Conservation (phyloP, 768 basidiomycete species). For the Phylloporus sp. region DNA sequence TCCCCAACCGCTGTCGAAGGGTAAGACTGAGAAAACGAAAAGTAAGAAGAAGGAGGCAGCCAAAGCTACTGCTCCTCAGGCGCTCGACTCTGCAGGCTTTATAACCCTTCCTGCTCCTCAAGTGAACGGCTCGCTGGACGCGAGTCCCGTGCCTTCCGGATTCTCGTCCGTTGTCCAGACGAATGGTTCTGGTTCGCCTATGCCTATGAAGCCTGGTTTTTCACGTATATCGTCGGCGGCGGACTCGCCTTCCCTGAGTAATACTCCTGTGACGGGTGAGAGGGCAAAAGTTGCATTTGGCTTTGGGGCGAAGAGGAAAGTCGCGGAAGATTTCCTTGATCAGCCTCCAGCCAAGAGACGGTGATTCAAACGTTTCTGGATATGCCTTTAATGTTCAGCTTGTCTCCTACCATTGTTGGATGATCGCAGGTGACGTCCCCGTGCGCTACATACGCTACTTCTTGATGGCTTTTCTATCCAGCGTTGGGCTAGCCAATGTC, state of each 20-base stretch:
- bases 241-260: conserved; percentile 43
- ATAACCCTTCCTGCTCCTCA: conserved; percentile 66
- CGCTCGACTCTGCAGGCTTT: conserved; percentile 53
- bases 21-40: conserved; percentile 77
- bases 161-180: conserved; percentile 26
- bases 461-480: too few relatives aligned
- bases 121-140: conserved; percentile 35
- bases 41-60: conserved; percentile 69
- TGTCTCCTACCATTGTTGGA: not conserved
- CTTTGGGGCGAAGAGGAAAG: conserved; percentile 76
- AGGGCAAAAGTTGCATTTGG: conserved; percentile 74
- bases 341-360: conserved; percentile 63
- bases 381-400: too few relatives aligned
- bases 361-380: conserved; percentile 14
- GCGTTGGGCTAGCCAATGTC: too few relatives aligned
- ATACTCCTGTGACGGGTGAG: conserved; percentile 58
- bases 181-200: conserved; percentile 51
- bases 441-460: too few relatives aligned
- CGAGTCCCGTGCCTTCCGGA: conserved; percentile 43
- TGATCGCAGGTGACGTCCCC: too few relatives aligned
- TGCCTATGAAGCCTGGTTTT: conserved; percentile 62
- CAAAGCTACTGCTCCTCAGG: conserved; percentile 44
- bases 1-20: conserved; percentile 73
- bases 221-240: conserved; percentile 64
- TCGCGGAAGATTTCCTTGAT: conserved; percentile 60